Evolutionary conservation across 2,329 filamentous ascomycete genomes (phyloP), one percentile per base, ranked within the genome.

Genomic region (Zymoseptoria crescenta): DNA sequence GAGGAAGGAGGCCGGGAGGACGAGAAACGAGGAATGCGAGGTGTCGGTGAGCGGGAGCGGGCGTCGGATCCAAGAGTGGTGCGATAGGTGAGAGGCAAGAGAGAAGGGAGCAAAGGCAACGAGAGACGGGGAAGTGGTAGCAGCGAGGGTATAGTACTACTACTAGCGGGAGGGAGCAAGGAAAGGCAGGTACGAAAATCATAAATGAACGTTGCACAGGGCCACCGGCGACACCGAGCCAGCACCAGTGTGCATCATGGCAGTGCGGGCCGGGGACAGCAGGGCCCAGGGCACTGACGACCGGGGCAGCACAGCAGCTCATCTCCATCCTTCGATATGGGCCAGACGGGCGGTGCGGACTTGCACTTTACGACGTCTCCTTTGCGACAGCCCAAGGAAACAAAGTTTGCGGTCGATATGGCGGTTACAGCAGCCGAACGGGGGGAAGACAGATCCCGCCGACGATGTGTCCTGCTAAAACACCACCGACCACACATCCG

Each of bases 401-500:
- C 13, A 45, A 16, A 45, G 35, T 45, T 45, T 45, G 35, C 35
- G 35, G 53, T 55, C 57, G 41, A 57, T 10, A n/a, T n/a, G 35
- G 35, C 35, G 35, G 35, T 45, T 45, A 45, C 35, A 45, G 35
- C 35, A 45, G 13, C 10, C 35, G 35, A 45, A 16, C 35, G 35
- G 35, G 35, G 16, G 35, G 35, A 45, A 45, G 35, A 45, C 35
- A 45, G 35, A 6, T 45, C 35, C 20, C 16, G 52, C 41, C 56
- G 56, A 54, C 29, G 45, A 16, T 27, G 48, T 41, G 56, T 51
- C 56, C 24, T 24, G 24, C 24, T 24, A 24, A 24, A 24, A 24
- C 24, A 24, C 2, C 59, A 53, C 16, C 30, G 52, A 52, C 63
- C 63, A 58, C 8, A 57, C 21, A 58, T 60, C 56, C 61, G 63